A percentile compares a stretch with the other conserved stretches of the same genome.
Evolutionary conservation across 148 eudicot species (phyloP).

Genomic region (Oxyria digyna): DNA sequence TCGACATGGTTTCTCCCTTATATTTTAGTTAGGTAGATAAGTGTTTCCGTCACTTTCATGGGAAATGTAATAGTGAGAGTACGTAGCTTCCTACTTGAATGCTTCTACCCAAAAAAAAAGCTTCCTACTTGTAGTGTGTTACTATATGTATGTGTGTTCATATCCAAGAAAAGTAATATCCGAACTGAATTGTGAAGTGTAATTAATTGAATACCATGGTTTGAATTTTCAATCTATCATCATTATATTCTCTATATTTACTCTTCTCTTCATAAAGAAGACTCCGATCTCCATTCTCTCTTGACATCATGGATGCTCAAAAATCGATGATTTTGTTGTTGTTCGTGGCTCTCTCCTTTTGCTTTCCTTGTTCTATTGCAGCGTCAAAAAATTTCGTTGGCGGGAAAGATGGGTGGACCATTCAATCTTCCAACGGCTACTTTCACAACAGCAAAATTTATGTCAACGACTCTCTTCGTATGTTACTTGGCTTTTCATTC

Average conservation of each 20-base stretch:
- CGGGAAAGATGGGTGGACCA: not conserved
- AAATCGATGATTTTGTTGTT: not conserved
- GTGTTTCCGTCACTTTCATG: no score
- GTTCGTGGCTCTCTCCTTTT: not conserved
- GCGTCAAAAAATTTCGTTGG: not conserved
- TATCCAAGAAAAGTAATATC: not conserved
- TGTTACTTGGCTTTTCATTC: no score
- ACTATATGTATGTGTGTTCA: not conserved
- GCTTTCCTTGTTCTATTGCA: not conserved
- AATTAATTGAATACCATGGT: not conserved
- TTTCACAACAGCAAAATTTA: not conserved
- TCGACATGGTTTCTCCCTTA: no score
- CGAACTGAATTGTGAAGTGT: not conserved
- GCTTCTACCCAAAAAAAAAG: no score
- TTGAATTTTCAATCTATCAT: not conserved
- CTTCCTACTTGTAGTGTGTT: no score
- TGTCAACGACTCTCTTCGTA: conserved; percentile 2
- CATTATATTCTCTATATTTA: no score
- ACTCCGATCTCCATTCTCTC: not conserved
- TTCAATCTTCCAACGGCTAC: not conserved
- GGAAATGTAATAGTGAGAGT: no score
- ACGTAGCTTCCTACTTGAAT: no score
- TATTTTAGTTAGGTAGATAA: no score
- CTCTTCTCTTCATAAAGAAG: no score
- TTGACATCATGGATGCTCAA: not conserved